Percentiles rank a stretch among this genome's conserved stretches.
These are phyloP conservation scores for Pythium rishiriense DNA, from an alignment of 352 stramenopile genomes.

Conservation along the genomic window DNA sequence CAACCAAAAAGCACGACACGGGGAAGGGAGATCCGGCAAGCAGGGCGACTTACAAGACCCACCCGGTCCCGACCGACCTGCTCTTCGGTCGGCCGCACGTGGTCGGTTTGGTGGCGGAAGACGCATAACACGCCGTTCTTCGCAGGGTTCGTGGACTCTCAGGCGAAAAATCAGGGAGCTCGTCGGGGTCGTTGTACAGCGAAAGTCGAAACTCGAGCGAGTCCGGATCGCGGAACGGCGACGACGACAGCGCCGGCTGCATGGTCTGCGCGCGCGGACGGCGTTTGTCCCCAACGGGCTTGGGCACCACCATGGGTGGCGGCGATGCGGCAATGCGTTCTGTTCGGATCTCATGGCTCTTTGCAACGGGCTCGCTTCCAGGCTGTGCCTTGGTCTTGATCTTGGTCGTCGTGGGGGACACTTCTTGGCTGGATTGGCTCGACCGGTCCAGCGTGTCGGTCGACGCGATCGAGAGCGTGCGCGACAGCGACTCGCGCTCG, in stretches of 20 bases:
- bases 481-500: slow-evolving; percentile 15
- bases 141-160: not conserved
- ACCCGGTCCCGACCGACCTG: slow-evolving; percentile 7
- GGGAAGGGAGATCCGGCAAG: not conserved
- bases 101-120: slow-evolving; percentile 1
- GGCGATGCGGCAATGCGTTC: not conserved
- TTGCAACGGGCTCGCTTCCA: not conserved
- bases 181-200: slow-evolving; percentile 21
- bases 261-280: slow-evolving; percentile 21
- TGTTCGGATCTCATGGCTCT: slow-evolving; percentile 7
- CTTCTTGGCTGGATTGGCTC: slow-evolving; percentile 1
- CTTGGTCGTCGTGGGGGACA: not conserved
- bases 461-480: slow-evolving; percentile 22
- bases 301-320: not conserved
- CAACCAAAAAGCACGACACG: not conserved
- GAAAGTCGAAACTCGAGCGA: slow-evolving; percentile 23
- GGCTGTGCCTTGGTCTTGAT: not conserved
- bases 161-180: not conserved
- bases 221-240: slow-evolving; percentile 12
- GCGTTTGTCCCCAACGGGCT: slow-evolving; percentile 7
- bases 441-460: slow-evolving; percentile 2
- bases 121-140: not conserved
- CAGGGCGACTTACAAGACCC: not conserved
- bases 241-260: slow-evolving; percentile 4
- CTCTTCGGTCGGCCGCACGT: slow-evolving; percentile 15